Evolutionary conservation across 73 alveolate genomes (phyloP), one percentile per base, ranked within the genome.

Genomic region (Blepharisma stoltei): DNA sequence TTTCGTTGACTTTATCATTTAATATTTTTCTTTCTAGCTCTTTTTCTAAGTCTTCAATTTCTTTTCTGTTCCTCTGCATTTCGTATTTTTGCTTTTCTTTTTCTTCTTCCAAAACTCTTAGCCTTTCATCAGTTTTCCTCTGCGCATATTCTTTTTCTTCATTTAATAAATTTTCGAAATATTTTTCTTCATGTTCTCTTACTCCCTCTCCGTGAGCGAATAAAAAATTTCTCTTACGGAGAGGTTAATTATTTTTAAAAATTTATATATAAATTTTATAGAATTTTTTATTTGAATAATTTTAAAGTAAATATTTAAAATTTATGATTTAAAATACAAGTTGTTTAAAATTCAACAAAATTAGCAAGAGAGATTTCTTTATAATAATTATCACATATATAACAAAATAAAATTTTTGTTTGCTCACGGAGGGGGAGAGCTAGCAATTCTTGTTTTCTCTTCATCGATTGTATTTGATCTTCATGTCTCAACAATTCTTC

Each of bases 401-500:
- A n/a, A n/a, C n/a, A n/a, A n/a, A n/a, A n/a, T n/a, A n/a, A n/a
- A n/a, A n/a, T n/a, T n/a, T n/a, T n/a, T n/a, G n/a, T n/a, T n/a
- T n/a, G n/a, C n/a, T n/a, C n/a, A n/a, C n/a, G n/a, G n/a, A n/a
- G n/a, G n/a, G n/a, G n/a, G n/a, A n/a, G n/a, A n/a, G n/a, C n/a
- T n/a, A 69, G 14, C 11, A 69, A 43, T 46, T 69, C 79, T 43
- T 69, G 65, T 5, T 43, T 44, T 9, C 11, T n/a, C 21, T 73
- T 68, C 66, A 84, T 66, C 54, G 52, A 55, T 11, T 45, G 80
- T 0, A 84, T 71, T 68, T 66, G 9, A 27, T 71, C 76, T 54
- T 84, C 84, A 47, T 84, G 54, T 43, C 79, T 68, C 3, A 84
- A 49, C 9, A 79, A 47, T 46, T 84, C 67, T 8, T 87, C 91